These are phyloP conservation scores for Talaromyces sp. DNA, from an alignment of 2,329 filamentous ascomycete species.

Conservation along the genomic window DNA sequence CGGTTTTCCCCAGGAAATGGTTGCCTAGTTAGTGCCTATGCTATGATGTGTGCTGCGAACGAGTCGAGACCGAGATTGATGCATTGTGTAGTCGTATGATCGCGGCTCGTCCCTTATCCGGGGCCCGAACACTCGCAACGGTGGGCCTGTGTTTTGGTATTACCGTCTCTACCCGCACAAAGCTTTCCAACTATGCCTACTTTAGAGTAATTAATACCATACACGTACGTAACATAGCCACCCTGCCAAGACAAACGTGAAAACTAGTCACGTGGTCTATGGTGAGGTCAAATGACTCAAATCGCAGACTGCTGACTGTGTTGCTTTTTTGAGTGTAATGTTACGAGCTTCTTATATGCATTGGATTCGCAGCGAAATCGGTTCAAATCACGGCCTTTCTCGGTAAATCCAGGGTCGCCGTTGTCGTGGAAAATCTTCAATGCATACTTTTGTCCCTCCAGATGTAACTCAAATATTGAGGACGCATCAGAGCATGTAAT, in stretches of 20 bases:
- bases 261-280: not conserved
- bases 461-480: conserved; percentile 15
- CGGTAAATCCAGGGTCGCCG: conserved; percentile 20
- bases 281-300: too few relatives aligned
- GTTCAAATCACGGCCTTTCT: conserved; percentile 21
- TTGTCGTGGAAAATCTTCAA: conserved; percentile 21
- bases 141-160: not conserved
- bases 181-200: not conserved
- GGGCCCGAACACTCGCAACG: not conserved
- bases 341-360: conserved; percentile 17
- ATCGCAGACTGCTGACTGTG: too few relatives aligned
- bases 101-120: conserved; percentile 3
- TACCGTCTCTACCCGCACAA: not conserved
- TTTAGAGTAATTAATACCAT: not conserved
- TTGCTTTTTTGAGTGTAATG: too few relatives aligned
- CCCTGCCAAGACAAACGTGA: not conserved
- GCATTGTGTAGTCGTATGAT: conserved; percentile 2
- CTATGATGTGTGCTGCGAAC: not conserved
- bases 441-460: conserved; percentile 14
- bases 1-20: not conserved
- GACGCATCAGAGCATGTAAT: conserved; percentile 2
- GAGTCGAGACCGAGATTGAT: not conserved
- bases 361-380: conserved; percentile 20
- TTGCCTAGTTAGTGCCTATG: not conserved
- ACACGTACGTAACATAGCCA: not conserved